Conservation (phyloP, 805 yeast genomes). For the Wickerhamomyces bisporus region DNA sequence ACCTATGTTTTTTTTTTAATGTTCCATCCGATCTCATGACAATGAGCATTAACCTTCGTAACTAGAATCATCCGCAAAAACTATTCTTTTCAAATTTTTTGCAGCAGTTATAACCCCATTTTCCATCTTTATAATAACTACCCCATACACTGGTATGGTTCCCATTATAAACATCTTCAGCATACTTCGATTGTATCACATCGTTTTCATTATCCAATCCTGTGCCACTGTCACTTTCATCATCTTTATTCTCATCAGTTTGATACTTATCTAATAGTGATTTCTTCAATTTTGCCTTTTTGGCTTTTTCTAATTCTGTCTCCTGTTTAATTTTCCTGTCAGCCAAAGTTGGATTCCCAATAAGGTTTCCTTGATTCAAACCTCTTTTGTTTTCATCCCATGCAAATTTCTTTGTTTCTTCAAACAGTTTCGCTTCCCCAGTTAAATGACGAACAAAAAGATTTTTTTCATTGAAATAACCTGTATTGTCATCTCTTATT, state of each 20-base stretch:
- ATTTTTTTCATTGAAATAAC: constrained; percentile 32
- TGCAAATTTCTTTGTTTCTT: constrained; percentile 43
- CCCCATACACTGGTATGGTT: constrained; percentile 41
- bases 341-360: constrained; percentile 44
- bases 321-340: constrained; percentile 31
- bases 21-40: too few relatives aligned
- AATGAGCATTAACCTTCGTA: too few relatives aligned
- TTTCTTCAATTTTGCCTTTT: constrained; percentile 26
- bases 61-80: constrained; percentile 23
- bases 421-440: constrained; percentile 54
- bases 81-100: constrained; percentile 28
- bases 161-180: constrained; percentile 32
- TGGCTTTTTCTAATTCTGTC: constrained; percentile 25
- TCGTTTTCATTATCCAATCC: constrained; percentile 12
- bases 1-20: too few relatives aligned
- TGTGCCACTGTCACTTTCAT: neutral
- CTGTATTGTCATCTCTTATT: constrained; percentile 28
- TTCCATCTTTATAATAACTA: constrained; percentile 35
- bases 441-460: constrained; percentile 49
- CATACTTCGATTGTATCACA: constrained; percentile 24
- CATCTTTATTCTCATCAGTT: constrained; percentile 11
- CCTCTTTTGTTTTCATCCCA: constrained; percentile 37
- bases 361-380: constrained; percentile 23
- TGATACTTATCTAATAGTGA: constrained; percentile 37
- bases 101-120: constrained; percentile 44